phyloP scores from a whole-genome alignment of 2,329 filamentous ascomycete species.

The Diaporthe sp. region DNA sequence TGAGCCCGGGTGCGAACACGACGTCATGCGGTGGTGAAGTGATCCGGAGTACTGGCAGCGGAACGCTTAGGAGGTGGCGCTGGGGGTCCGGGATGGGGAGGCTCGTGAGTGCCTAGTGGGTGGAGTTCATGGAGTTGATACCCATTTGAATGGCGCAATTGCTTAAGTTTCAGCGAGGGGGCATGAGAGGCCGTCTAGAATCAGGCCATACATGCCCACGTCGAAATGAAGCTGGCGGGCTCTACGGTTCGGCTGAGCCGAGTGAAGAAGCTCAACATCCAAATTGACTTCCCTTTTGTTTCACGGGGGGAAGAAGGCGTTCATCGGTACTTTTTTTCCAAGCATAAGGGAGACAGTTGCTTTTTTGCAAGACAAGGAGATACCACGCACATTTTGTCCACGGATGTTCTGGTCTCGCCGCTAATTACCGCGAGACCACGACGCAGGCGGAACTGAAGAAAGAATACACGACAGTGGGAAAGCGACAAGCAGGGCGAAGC shows the following conservation, averaged over 20 bases:
- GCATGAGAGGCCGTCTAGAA: not conserved
- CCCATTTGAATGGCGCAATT: slow-evolving; percentile 7
- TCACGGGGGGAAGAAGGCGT: slow-evolving; percentile 34
- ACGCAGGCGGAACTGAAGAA: not conserved
- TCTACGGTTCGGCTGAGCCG: not conserved
- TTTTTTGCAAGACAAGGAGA: slow-evolving; percentile 35
- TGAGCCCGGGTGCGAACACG: slow-evolving; percentile 55
- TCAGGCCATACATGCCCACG: not conserved
- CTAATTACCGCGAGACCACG: slow-evolving; percentile 12
- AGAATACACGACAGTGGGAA: slow-evolving; percentile 15
- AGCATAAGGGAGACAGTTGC: slow-evolving; percentile 22
- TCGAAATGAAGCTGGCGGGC: not conserved
- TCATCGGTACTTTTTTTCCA: slow-evolving; percentile 4
- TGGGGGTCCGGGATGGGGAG: slow-evolving; percentile 66
- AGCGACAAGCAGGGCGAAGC: slow-evolving; percentile 1
- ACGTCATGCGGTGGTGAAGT: slow-evolving; percentile 68
- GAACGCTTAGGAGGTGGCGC: slow-evolving; percentile 66
- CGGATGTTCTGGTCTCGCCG: slow-evolving; percentile 16
- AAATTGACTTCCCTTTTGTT: slow-evolving; percentile 5
- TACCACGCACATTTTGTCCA: slow-evolving; percentile 38
- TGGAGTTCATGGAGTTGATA: slow-evolving; percentile 28
- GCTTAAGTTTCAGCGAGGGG: not conserved
- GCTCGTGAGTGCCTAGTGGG: slow-evolving; percentile 62
- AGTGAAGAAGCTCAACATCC: not conserved
- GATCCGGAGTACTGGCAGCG: slow-evolving; percentile 59